These are phyloP conservation scores for Globisporangium lucens DNA, from an alignment of 352 stramenopile species.

Conservation along the genomic window DNA sequence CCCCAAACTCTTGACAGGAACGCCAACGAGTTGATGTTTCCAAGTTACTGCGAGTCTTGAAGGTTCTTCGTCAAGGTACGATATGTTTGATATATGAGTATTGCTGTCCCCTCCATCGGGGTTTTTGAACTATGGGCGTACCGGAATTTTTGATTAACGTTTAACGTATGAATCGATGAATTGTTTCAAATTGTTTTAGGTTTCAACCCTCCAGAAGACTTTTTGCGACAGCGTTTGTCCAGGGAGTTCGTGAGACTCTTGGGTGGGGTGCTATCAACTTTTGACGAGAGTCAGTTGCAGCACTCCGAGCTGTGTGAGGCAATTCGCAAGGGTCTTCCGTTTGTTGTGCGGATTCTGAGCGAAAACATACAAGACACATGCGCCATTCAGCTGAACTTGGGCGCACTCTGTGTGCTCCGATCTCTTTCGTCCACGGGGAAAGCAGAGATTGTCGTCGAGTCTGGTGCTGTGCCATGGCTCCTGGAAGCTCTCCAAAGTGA, in stretches of 20 bases:
- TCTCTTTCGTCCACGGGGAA: slow-evolving; percentile 89
- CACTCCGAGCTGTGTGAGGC: slow-evolving; percentile 77
- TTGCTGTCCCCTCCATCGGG: neutral
- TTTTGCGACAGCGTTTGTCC: slow-evolving; percentile 65
- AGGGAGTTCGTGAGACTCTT: slow-evolving; percentile 84
- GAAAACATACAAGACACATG: slow-evolving; percentile 51
- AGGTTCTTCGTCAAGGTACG: neutral
- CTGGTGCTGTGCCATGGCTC: slow-evolving; percentile 64
- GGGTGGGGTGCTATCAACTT: slow-evolving; percentile 76
- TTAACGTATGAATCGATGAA: neutral
- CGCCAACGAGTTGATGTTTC: neutral
- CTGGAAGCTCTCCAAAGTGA: slow-evolving; percentile 81
- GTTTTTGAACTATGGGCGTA: neutral
- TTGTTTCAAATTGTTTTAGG: neutral
- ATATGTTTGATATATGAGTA: neutral
- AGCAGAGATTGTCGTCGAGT: slow-evolving; percentile 57
- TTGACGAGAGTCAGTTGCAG: slow-evolving; percentile 79
- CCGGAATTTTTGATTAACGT: neutral
- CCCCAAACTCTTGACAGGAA: neutral
- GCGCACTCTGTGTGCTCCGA: slow-evolving; percentile 76
- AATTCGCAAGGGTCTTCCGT: slow-evolving; percentile 69
- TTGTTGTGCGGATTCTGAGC: slow-evolving; percentile 74
- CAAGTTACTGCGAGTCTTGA: neutral
- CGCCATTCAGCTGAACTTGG: slow-evolving; percentile 71
- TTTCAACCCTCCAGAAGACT: neutral